Evolutionary conservation across 768 basidiomycete genomes (phyloP), one percentile per base, ranked within the genome.

Genomic region (Pleurotus citrinopileatus): DNA sequence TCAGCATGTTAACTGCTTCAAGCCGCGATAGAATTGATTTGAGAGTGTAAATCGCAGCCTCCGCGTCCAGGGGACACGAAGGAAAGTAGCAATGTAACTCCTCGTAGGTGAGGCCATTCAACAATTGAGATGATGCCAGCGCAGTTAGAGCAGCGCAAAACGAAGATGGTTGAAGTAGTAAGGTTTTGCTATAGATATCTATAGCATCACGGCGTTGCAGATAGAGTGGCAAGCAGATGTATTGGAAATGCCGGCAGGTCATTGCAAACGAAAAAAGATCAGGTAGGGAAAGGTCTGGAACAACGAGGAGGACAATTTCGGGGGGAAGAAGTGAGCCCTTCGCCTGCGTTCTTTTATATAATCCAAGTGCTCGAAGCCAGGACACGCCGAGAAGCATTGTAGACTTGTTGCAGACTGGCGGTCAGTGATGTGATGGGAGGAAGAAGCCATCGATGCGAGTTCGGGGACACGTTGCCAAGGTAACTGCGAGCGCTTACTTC

Each of bases 161-260:
- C 15, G 43, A 44, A 17, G 43, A 25, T 15, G 43, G 43, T 15
- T 44, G 43, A 20, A 44, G 43, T 15, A 20, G 23, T 15, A 44
- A 15, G 6, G 43, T 22, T 2, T 19, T 13, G 19, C 19, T 12
- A 26, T 15, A 44, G n/a, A 44, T 44, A 15, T 44, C 43, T 44
- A 44, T 44, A 13, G n/a, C n/a, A n/a, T 25, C 43, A 15, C 15
- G 23, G 2, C 26, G 43, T 23, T 22, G 17, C 20, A 44, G 23
- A 25, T 25, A 44, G 20, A 44, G n/a, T 13, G 43, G 43, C 23
- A 44, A 15, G 43, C 43, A 44, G 15, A 44, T 44, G 8, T 25
- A 15, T 15, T 44, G 43, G 43, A 44, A 44, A 44, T 44, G 23
- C 6, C 43, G 43, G 26, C 43, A 44, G 23, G 43, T 44, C 43